phyloP scores from a whole-genome alignment of 2,329 filamentous ascomycete genomes.

The Orbilia javanica region DNA sequence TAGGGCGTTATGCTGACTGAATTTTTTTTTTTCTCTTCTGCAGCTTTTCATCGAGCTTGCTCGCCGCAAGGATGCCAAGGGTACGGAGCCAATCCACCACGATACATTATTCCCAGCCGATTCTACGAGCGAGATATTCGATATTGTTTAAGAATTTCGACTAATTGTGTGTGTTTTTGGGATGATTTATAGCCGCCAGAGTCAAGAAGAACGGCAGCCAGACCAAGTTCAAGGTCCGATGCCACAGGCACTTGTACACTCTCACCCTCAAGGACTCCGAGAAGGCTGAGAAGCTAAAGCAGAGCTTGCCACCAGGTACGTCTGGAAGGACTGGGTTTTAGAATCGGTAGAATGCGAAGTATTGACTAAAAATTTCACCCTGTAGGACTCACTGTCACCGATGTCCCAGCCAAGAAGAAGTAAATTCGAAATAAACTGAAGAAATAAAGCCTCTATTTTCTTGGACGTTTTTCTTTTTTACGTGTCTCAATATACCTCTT shows the following conservation, averaged over 20 bases:
- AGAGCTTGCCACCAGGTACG: slow-evolving; percentile 96
- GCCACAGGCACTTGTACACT: slow-evolving; percentile 95
- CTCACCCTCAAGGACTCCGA: slow-evolving; percentile 98
- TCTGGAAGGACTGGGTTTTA: slow-evolving; percentile 58
- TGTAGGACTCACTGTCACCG: slow-evolving; percentile 72
- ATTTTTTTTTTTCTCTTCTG: too few species aligned
- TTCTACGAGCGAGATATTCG: slow-evolving; percentile 20
- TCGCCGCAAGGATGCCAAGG: slow-evolving; percentile 98
- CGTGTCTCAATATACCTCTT: slow-evolving; percentile 28
- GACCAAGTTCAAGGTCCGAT: slow-evolving; percentile 99
- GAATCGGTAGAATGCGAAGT: neutral
- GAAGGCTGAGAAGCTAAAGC: slow-evolving; percentile 99
- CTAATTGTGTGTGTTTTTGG: slow-evolving; percentile 63
- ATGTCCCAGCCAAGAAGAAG: slow-evolving; percentile 74
- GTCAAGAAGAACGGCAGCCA: slow-evolving; percentile 85
- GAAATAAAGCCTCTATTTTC: slow-evolving; percentile 20
- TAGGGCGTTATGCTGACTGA: slow-evolving; percentile 31
- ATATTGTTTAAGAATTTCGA: slow-evolving; percentile 4
- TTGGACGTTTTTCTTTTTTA: slow-evolving; percentile 24
- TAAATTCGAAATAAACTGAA: slow-evolving; percentile 53
- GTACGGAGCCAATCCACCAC: slow-evolving; percentile 73
- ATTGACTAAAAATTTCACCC: neutral
- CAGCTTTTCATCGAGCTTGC: slow-evolving; percentile 99
- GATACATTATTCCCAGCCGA: slow-evolving; percentile 32
- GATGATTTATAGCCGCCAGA: slow-evolving; percentile 76